Evolutionary conservation across 257 asterid genomes (phyloP), one percentile per base, ranked within the genome.

Genomic region (Jaltomata sinuosa): DNA sequence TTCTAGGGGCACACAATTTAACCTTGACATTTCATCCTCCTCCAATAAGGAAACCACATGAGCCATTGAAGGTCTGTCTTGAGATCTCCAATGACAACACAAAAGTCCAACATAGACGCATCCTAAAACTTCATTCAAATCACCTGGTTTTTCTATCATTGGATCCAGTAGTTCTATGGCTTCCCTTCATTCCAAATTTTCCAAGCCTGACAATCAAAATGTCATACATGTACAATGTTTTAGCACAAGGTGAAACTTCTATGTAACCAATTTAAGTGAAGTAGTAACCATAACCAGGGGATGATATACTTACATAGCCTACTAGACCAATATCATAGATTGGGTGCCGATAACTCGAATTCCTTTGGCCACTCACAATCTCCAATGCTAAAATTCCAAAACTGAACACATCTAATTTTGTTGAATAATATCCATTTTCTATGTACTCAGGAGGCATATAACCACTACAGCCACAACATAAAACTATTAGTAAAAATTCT

Each of bases 361-460:
- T 68, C 77, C 27, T 68, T 68, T 36, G 57, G 81, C 94, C 89
- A 31, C 89, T 84, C 47, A 88, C 69, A 65, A 87, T 82, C 68
- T 89, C 92, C 59, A 89, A 25, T 50, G 76, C 62, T 45, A 89
- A 69, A 69, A 88, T 90, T 8, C 92, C 91, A 42, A 87, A 91
- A 32, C 94, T 91, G 82, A 82, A 89, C 25, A 91, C 91, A 49
- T 89, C 92, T 21, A 90, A 87, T 61, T 88, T 91, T 12, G 83
- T 79, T 0, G 91, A 91, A 86, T 86, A 89, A 34, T 65, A 84
- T 31, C 94, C 91, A 11, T 71, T 82, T 19, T 80, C 21, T 25
- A 88, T 84, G 34, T 89, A 91, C 49, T 91, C 91, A 4, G 94
- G 92, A 11, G 94, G 85, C 94, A 91, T 91, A 61, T 91, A 91